phyloP scores from a whole-genome alignment of 2,329 filamentous ascomycete genomes.

The Hymenoscyphus infarciens region DNA sequence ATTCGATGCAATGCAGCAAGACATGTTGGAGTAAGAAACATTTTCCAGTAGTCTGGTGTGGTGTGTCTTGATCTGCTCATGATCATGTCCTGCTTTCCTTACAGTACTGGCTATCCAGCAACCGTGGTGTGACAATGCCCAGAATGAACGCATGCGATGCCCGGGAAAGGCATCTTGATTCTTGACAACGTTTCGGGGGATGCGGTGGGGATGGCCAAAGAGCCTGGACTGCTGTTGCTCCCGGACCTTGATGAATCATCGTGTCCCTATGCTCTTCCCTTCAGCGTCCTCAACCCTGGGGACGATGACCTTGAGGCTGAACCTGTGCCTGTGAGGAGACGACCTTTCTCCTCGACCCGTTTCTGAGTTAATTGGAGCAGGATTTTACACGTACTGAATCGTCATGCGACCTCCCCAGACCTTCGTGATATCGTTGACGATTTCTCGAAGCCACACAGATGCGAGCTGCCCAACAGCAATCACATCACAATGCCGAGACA shows the following conservation, averaged over 20 bases:
- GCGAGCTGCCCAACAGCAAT: no score
- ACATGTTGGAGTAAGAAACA: neutral
- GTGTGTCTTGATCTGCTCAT: neutral
- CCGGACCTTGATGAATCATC: neutral
- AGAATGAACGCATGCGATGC: neutral
- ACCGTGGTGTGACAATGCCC: neutral
- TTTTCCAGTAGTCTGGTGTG: neutral
- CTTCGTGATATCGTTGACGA: no score
- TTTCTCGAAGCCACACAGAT: no score
- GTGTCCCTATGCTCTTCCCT: neutral
- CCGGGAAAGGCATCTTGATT: neutral
- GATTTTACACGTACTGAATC: no score
- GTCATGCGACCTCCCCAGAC: no score
- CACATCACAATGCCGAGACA: neutral
- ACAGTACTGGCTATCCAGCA: neutral
- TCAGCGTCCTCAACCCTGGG: neutral
- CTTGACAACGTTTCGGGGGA: neutral
- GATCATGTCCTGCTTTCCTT: neutral
- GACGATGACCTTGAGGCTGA: neutral
- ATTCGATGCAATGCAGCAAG: neutral
- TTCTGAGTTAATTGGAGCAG: no score
- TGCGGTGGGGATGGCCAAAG: no score
- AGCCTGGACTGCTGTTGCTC: neutral
- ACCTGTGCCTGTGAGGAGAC: neutral
- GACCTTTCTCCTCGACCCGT: no score